Conservation (phyloP, 192 early-diverging fungal genomes). For the Backusella australiensis region DNA sequence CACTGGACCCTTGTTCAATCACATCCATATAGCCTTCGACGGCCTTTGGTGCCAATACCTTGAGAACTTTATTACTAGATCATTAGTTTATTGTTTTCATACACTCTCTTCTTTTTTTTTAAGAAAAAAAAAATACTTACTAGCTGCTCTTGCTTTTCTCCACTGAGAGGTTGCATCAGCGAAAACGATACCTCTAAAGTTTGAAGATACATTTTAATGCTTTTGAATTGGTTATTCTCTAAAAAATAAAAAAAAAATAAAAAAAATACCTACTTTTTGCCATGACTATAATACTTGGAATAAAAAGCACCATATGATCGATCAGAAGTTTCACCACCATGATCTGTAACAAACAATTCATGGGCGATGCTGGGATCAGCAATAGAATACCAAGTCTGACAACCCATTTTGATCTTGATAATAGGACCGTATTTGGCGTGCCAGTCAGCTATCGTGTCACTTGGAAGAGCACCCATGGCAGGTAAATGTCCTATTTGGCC, state of each 20-base stretch:
- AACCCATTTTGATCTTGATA: not conserved
- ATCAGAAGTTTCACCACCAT: not conserved
- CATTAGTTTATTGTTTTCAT: not conserved
- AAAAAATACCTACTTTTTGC: not conserved
- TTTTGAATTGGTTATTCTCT: too few species aligned
- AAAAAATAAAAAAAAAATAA: too few species aligned
- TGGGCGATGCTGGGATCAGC: not conserved
- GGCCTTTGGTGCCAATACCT: not conserved
- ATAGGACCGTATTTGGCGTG: not conserved
- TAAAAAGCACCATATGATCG: not conserved
- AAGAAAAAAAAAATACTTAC: too few species aligned
- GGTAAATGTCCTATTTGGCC: not conserved
- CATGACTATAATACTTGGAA: not conserved
- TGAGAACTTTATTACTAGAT: not conserved
- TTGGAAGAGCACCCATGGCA: not conserved
- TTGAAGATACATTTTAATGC: too few species aligned
- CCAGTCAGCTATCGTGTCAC: not conserved
- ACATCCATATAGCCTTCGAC: not conserved
- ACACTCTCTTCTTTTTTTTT: not conserved
- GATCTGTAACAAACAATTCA: not conserved
- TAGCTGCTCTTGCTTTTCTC: too few species aligned
- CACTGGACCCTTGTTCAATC: not conserved
- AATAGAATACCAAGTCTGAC: not conserved
- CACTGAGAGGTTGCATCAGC: too few species aligned
- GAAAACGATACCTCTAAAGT: too few species aligned